These are phyloP conservation scores for Zizania latifolia DNA, from an alignment of 176 grass and related monocot species.

Conservation along the genomic window DNA sequence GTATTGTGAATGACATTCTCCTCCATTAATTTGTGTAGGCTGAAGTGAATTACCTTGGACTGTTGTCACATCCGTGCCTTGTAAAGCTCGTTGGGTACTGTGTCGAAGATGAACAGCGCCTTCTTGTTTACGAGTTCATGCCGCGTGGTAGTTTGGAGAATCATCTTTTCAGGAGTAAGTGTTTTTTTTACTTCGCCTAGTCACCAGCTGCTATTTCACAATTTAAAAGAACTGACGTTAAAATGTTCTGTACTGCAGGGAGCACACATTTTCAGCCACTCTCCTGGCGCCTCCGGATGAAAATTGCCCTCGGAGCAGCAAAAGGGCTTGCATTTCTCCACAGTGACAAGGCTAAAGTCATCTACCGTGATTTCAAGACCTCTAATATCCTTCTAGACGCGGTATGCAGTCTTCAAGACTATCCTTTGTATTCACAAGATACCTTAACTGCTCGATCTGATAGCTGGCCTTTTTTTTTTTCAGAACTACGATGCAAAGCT, in stretches of 20 bases:
- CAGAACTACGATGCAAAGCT: conserved; percentile 87
- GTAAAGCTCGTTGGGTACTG: conserved; percentile 83
- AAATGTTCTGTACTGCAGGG: conserved; percentile 35
- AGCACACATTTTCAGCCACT: conserved; percentile 55
- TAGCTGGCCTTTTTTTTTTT: background rate
- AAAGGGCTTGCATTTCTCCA: conserved; percentile 83
- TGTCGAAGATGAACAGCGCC: conserved; percentile 68
- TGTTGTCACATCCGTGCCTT: conserved; percentile 56
- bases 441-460: background rate
- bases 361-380: conserved; percentile 90
- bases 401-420: conserved; percentile 20
- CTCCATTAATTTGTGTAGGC: conserved; percentile 32
- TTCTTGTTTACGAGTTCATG: conserved; percentile 94
- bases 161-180: conserved; percentile 81
- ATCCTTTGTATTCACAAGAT: background rate
- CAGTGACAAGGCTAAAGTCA: conserved; percentile 68
- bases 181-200: background rate
- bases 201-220: background rate
- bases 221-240: conserved; percentile 1
- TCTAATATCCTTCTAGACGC: conserved; percentile 76
- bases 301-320: conserved; percentile 67
- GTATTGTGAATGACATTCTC: background rate
- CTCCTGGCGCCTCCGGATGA: conserved; percentile 74
- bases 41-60: conserved; percentile 83
- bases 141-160: conserved; percentile 76